phyloP scores from a whole-genome alignment of 208 protist species.

The Wallacemonas sp. region DNA sequence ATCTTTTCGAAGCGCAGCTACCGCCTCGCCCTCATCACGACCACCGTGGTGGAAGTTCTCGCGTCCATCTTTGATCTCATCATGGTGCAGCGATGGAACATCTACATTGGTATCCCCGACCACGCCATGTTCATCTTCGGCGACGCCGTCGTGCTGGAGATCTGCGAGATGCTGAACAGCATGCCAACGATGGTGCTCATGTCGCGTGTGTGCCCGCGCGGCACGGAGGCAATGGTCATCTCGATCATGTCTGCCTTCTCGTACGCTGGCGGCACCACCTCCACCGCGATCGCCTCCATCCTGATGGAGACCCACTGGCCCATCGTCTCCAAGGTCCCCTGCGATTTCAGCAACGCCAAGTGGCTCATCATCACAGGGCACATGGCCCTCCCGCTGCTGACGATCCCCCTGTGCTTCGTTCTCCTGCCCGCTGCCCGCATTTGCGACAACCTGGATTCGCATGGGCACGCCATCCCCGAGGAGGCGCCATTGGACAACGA shows the following conservation, averaged over 20 bases:
- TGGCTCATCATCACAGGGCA: conserved; percentile 61
- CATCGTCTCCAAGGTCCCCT: conserved; percentile 40
- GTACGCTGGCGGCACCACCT: conserved; percentile 52
- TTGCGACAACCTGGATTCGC: conserved; percentile 37
- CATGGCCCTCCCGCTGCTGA: conserved; percentile 49
- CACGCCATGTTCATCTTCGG: conserved; percentile 72
- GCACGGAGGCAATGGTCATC: conserved; percentile 78
- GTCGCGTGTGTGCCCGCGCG: conserved; percentile 79
- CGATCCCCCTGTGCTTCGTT: conserved; percentile 49
- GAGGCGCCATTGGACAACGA: not conserved
- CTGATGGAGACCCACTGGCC: conserved; percentile 60
- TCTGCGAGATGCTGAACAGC: conserved; percentile 49
- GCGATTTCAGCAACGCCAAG: conserved; percentile 65
- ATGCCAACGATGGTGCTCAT: conserved; percentile 82
- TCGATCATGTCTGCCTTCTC: conserved; percentile 71
- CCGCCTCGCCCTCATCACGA: conserved; percentile 47
- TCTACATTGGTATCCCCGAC: conserved; percentile 50
- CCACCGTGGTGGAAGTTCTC: conserved; percentile 39
- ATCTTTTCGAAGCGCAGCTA: conserved; percentile 53
- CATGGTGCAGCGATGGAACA: conserved; percentile 77
- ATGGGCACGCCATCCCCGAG: conserved; percentile 8
- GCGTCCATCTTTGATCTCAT: conserved; percentile 66
- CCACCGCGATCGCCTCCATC: conserved; percentile 40
- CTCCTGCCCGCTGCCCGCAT: conserved; percentile 52
- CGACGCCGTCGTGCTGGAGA: conserved; percentile 59